Base-by-base conservation (phyloP, 1,139 yeast genomes). In the Hemisphaericaspora xylofermentans region DNA sequence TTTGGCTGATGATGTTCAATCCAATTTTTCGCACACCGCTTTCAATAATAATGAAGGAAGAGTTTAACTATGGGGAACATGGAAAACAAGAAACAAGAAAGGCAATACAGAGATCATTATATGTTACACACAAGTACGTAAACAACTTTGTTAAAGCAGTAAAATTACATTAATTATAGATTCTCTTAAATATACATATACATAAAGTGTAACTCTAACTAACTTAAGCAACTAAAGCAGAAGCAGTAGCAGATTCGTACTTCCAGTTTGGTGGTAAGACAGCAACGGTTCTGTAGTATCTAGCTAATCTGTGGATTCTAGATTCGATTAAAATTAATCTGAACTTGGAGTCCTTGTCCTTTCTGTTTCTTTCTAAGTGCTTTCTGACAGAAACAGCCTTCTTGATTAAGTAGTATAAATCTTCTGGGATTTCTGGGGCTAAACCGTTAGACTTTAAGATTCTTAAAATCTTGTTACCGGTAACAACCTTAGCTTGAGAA, bases 341-440 rank as follows among this genome's bases (percentile, higher is more conserved):
- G 95, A 94, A 93, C 82, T 93, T 93, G 64, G 98, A 93, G 80
- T 93, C 98, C 85, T 93, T 91, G 81, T 93, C 99, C 84, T 93
- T 94, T 87, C 99, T 89, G 97, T 93, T 93, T 80, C 95, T 88
- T 82, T 94, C 99, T 74, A 93, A 87, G 80, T 93, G 99, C 88
- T 94, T 94, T 88, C 99, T 91, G 76, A 94, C 96, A 61, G 97
- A 71, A 67, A 93, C 98, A 74, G 99, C 99, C 85, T 93, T 93
- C 91, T 93, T 93, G 72, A 93, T 94, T 78, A 93, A 87, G 79
- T 78, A 91, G 94, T 93, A 93, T 70, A 93, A 87, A 74, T 93
- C 99, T 84, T 93, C 99, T 78, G 99, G 99, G 68, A 93, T 86
- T 79, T 93, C 98, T 75, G 99, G 98, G 68, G 98, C 98, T 71